Evolutionary conservation across 1,139 yeast species (phyloP).

Genomic region (Protomyces gravidus): DNA sequence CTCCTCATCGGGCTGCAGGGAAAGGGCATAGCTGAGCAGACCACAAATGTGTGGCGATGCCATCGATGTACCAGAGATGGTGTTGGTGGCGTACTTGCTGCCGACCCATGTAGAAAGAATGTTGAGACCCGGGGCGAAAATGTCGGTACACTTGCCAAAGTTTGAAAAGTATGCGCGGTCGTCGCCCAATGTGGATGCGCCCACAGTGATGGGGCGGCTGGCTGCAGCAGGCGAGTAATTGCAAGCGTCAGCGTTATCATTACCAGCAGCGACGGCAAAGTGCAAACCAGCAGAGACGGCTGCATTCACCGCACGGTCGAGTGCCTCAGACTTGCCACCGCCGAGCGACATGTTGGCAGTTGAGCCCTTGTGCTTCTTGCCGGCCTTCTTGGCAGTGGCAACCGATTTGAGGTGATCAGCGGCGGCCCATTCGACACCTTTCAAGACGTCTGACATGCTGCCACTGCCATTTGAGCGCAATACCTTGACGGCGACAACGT

Average conservation of each 20-base stretch:
- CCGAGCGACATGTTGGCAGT: conserved; percentile 62
- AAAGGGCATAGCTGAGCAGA: conserved; percentile 72
- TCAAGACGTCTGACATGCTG: conserved; percentile 49
- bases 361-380: conserved; percentile 44
- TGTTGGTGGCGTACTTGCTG: conserved; percentile 74
- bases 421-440: conserved; percentile 48
- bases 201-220: conserved; percentile 57
- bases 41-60: conserved; percentile 98
- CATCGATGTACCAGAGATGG: conserved; percentile 97
- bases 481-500: conserved; percentile 57
- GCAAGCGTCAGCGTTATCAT: conserved; percentile 61
- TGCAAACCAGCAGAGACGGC: conserved; percentile 58
- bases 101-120: conserved; percentile 67
- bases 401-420: conserved; percentile 41
- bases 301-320: conserved; percentile 55
- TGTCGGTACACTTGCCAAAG: conserved; percentile 61
- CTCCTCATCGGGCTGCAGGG: conserved; percentile 80
- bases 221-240: conserved; percentile 61
- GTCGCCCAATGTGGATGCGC: conserved; percentile 52
- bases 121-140: conserved; percentile 59
- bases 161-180: conserved; percentile 58
- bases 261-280: conserved; percentile 65
- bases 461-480: conserved; percentile 51
- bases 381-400: conserved; percentile 42
- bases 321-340: conserved; percentile 54